These are phyloP conservation scores for Trichoderma sp. DNA, from an alignment of 2,329 filamentous ascomycete genomes.

Conservation along the genomic window DNA sequence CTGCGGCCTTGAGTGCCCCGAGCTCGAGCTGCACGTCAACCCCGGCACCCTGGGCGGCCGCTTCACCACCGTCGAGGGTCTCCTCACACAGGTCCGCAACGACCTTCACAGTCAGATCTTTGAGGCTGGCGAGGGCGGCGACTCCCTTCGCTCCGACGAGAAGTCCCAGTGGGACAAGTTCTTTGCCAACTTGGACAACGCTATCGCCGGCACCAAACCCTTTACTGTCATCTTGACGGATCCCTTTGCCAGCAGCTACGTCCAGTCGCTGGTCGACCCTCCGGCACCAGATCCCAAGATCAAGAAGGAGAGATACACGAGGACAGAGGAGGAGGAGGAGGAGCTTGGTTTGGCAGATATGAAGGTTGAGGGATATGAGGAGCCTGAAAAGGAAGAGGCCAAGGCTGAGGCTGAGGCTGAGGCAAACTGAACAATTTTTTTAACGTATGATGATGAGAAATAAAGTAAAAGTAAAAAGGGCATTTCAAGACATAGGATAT, in stretches of 20 bases:
- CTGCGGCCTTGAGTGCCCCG: conserved; percentile 81
- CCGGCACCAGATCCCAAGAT: conserved; percentile 74
- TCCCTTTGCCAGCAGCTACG: conserved; percentile 88
- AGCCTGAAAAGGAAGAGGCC: conserved; percentile 38
- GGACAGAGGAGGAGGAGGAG: conserved; percentile 91
- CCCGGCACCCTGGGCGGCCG: conserved; percentile 92
- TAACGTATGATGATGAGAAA: not conserved
- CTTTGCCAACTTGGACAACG: conserved; percentile 73
- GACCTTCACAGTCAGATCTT: conserved; percentile 90
- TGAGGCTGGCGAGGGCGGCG: conserved; percentile 66
- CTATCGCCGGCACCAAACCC: conserved; percentile 75
- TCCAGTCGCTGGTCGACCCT: conserved; percentile 84
- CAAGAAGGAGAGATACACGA: conserved; percentile 75
- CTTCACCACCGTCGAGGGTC: conserved; percentile 95
- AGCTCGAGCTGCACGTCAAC: conserved; percentile 84
- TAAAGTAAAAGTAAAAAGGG: not conserved
- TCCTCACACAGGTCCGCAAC: conserved; percentile 87
- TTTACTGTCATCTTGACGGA: conserved; percentile 86
- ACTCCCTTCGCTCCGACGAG: conserved; percentile 69
- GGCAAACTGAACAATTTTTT: not conserved
- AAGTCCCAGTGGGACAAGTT: conserved; percentile 77
- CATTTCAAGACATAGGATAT: not conserved
- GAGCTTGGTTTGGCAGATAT: conserved; percentile 90
- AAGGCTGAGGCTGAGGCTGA: not conserved
- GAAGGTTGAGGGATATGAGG: conserved; percentile 82